Conservation (phyloP, 73 alveolate species). For the Uronychia setigera region DNA sequence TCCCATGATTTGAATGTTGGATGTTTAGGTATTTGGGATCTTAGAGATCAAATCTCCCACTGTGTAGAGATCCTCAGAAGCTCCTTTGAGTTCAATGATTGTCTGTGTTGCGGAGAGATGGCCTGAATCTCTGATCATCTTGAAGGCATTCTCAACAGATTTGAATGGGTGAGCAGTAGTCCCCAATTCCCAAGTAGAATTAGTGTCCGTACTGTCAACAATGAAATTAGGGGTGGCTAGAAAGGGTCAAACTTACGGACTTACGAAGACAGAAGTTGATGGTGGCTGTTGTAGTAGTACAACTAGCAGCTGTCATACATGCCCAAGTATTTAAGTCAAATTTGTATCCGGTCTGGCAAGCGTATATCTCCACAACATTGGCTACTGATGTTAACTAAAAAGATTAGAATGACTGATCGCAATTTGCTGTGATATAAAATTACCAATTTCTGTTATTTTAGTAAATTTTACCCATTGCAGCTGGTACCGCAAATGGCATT, state of each 20-base stretch:
- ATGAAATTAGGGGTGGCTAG: not conserved
- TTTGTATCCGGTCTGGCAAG: not conserved
- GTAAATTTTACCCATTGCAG: no score
- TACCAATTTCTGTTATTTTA: no score
- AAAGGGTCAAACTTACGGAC: not conserved
- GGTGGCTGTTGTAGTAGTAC: not conserved
- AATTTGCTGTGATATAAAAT: no score
- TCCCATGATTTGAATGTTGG: not conserved
- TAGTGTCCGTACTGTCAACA: not conserved
- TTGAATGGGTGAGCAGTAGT: not conserved
- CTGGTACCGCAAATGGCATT: no score
- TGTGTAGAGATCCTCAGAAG: not conserved
- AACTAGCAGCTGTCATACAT: not conserved
- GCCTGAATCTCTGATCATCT: not conserved
- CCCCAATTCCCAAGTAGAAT: not conserved
- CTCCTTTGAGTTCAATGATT: not conserved
- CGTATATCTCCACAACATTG: no score
- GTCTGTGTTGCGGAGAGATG: not conserved
- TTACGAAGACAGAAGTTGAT: not conserved
- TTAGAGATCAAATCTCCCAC: not conserved
- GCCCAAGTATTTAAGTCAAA: not conserved
- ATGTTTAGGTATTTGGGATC: not conserved
- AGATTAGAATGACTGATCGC: no score
- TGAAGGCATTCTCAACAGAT: not conserved
- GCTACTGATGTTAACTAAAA: no score